Base-by-base conservation (phyloP, 495 filamentous ascomycete genomes). In the Xanthoparmelia taractica region DNA sequence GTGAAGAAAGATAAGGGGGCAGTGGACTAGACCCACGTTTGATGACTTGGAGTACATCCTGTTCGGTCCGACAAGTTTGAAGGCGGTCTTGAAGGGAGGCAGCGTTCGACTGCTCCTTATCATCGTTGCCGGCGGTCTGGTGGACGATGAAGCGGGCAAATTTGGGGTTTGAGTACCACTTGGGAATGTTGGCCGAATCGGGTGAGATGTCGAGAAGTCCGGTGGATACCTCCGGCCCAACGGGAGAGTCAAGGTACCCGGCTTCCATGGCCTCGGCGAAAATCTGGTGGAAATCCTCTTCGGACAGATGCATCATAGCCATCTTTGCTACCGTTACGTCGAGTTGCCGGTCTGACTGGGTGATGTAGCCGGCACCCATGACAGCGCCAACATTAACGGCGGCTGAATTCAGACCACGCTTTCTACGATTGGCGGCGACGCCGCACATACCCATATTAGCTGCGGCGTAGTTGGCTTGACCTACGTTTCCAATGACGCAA, bases 391-490 rank as follows among this genome's bases (percentile, higher is more conserved):
- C 45, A 58, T 74, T 65, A 33, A 73, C 57, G 2, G 62, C 37
- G 40, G 57, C 57, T 18, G 68, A 72, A 6, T 37, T 43, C 2
- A 73, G 68, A n/a, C 74, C 71, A 20, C 63, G 66, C 7, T 48
- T 40, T 11, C 43, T 58, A 8, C 72, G 66, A 58, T 72, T 70
- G 31, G 50, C 55, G 2, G 67, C 69, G 23, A 82, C 76, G 0
- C 73, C 74, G 56, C 79, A 82, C 66, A 69, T 74, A 73, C 83
- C 87, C 59, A 80, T 80, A 68, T 87, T 87, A 29, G 81, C 84
- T 4, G 85, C 84, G 29, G 83, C 79, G 70, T 90, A 89, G 11
- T 84, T 82, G 5, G 83, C 78, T 72, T 90, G 86, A 0, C 82
- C 81, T 55, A 78, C 71, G 10, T 79, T 83, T 1, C 86, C 86